These are phyloP conservation scores for Gentiana macrophylla DNA, from an alignment of 257 asterid species.

Conservation along the genomic window DNA sequence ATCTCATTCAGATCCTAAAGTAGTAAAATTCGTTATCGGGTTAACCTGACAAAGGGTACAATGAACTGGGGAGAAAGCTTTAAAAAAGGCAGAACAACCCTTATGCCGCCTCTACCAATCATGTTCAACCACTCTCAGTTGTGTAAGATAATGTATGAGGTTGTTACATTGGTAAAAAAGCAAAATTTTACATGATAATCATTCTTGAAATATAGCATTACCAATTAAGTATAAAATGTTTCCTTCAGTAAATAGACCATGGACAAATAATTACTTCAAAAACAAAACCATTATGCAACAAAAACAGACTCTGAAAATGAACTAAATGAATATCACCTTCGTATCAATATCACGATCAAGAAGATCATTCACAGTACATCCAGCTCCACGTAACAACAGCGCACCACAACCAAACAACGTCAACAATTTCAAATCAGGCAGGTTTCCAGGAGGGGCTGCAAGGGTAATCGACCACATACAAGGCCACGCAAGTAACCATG, in stretches of 20 bases:
- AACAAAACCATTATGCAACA: not conserved
- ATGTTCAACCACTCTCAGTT: no score
- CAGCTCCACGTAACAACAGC: constrained; percentile 84
- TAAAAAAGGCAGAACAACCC: no score
- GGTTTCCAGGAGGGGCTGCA: constrained; percentile 73
- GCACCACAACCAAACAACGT: constrained; percentile 83
- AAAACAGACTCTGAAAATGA: not conserved
- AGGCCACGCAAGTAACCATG: constrained; percentile 97
- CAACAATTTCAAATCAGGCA: constrained; percentile 85
- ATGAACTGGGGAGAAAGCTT: no score
- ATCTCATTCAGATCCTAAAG: no score
- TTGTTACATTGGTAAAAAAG: not conserved
- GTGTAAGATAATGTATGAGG: no score
- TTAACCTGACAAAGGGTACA: no score
- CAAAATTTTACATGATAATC: not conserved
- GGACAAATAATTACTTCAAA: no score
- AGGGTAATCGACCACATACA: constrained; percentile 94
- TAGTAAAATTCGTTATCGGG: no score
- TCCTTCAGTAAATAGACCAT: not conserved
- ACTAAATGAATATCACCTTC: constrained; percentile 29
- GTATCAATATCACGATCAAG: constrained; percentile 86
- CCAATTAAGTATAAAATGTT: not conserved
- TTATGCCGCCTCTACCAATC: no score
- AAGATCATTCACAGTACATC: constrained; percentile 83
- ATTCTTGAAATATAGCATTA: not conserved